Evolutionary conservation across 495 filamentous ascomycete species (phyloP).

Genomic region (Tricharina praecox): DNA sequence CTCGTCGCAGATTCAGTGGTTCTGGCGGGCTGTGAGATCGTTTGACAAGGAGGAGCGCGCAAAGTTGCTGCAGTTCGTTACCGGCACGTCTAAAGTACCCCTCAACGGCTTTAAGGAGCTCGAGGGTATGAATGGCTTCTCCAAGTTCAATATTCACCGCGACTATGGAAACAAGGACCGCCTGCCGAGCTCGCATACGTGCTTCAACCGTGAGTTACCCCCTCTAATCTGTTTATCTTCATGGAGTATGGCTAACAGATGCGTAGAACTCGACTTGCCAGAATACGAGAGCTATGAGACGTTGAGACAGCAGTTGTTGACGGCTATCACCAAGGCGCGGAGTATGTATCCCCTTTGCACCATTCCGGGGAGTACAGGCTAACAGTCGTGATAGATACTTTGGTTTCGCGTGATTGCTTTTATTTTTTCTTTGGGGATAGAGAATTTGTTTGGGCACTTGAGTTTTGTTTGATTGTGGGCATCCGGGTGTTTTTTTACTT

Average conservation of each 20-base stretch:
- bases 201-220: too few species aligned
- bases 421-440: conserved; percentile 10
- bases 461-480: conserved; percentile 10
- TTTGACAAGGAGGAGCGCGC: conserved; percentile 98
- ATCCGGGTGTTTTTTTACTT: conserved; percentile 17
- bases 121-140: conserved; percentile 98
- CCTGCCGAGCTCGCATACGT: conserved; percentile 90
- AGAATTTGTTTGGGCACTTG: conserved; percentile 19
- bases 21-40: conserved; percentile 94
- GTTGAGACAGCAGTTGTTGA: conserved; percentile 72
- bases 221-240: too few species aligned
- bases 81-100: conserved; percentile 93
- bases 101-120: conserved; percentile 98
- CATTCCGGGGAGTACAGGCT: background rate
- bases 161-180: conserved; percentile 97
- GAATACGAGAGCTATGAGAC: conserved; percentile 95
- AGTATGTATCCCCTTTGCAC: conserved; percentile 33
- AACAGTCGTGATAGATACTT: conserved; percentile 38
- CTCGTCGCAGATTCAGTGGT: conserved; percentile 98
- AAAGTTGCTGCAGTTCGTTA: conserved; percentile 95
- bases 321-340: conserved; percentile 90
- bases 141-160: conserved; percentile 94
- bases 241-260: too few species aligned
- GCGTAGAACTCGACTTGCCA: conserved; percentile 96
- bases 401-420: conserved; percentile 58